Conservation (phyloP, 345 rosid genomes). For the Aquilaria malaccensis region DNA sequence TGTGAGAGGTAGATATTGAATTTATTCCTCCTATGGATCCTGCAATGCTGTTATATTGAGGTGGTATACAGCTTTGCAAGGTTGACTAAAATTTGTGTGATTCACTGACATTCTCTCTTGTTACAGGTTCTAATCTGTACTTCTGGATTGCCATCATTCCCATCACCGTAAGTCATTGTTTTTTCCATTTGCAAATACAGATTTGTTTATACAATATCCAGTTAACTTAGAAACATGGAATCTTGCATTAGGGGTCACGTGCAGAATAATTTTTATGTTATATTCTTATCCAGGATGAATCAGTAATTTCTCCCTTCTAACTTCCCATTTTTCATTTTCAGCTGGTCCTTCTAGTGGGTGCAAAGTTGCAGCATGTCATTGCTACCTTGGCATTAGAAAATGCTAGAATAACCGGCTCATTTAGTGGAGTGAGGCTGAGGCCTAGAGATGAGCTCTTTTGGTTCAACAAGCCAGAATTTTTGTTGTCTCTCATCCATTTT, state of each 20-base stretch:
- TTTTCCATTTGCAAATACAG: background rate
- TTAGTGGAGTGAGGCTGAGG: constrained; percentile 42
- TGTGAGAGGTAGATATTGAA: constrained; percentile 51
- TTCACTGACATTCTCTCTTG: constrained; percentile 8
- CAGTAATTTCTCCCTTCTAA: too few relatives aligned
- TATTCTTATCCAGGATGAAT: too few relatives aligned
- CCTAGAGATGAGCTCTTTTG: constrained; percentile 96
- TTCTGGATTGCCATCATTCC: constrained; percentile 98
- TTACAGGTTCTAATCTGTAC: constrained; percentile 88
- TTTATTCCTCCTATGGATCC: constrained; percentile 5
- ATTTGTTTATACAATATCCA: too few relatives aligned
- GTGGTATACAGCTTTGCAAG: constrained; percentile 1
- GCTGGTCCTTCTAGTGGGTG: constrained; percentile 79
- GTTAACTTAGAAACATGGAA: too few relatives aligned
- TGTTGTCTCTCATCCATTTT: constrained; percentile 78
- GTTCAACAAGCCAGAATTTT: constrained; percentile 84
- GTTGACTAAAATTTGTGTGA: background rate
- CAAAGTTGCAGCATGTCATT: constrained; percentile 86
- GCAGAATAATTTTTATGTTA: too few relatives aligned
- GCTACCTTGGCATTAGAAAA: constrained; percentile 82
- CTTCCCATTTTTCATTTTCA: constrained; percentile 16
- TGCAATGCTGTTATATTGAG: constrained; percentile 4
- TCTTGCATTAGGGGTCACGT: too few relatives aligned
- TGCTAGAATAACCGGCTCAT: constrained; percentile 48
- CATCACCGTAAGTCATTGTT: constrained; percentile 46